phyloP scores from a whole-genome alignment of 1,284 basidiomycete species.

The Trichosporon inkin region DNA sequence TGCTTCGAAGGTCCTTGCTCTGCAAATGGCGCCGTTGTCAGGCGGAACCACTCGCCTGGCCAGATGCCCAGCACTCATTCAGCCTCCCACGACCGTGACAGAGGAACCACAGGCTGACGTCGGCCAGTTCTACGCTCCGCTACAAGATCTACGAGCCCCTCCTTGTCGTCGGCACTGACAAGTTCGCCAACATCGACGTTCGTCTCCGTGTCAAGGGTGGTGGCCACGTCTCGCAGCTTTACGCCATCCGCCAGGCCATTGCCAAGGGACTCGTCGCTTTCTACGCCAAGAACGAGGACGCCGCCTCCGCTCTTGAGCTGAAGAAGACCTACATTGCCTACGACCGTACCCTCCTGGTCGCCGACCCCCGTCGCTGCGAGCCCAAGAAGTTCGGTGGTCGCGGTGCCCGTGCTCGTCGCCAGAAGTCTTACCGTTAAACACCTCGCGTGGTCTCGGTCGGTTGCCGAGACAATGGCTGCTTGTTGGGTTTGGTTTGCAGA shows the following conservation, averaged over 20 bases:
- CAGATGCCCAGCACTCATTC: neutral
- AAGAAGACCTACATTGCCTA: constrained; percentile 95
- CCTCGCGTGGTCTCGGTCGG: constrained; percentile 10
- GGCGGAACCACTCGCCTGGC: neutral
- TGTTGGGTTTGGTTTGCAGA: constrained; percentile 13
- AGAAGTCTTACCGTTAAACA: constrained; percentile 92
- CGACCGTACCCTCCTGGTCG: constrained; percentile 90
- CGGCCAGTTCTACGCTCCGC: constrained; percentile 71
- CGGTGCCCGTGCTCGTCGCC: constrained; percentile 92
- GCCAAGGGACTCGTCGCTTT: constrained; percentile 94
- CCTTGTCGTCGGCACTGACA: constrained; percentile 81
- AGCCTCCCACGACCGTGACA: too few relatives aligned
- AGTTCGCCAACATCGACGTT: constrained; percentile 83
- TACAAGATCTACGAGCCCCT: constrained; percentile 98
- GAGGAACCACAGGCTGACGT: constrained; percentile 3
- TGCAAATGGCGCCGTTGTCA: neutral
- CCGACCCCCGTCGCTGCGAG: constrained; percentile 98
- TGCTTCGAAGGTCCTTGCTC: neutral
- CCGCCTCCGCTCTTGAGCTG: constrained; percentile 90
- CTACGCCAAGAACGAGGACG: constrained; percentile 99
- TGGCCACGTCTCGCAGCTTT: constrained; percentile 98
- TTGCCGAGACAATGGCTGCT: constrained; percentile 5
- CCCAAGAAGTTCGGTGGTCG: constrained; percentile 98
- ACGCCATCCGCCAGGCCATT: constrained; percentile 98
- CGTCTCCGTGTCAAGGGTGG: constrained; percentile 98